Base-by-base conservation (phyloP, 495 filamentous ascomycete species). In the Daldinia loculata region DNA sequence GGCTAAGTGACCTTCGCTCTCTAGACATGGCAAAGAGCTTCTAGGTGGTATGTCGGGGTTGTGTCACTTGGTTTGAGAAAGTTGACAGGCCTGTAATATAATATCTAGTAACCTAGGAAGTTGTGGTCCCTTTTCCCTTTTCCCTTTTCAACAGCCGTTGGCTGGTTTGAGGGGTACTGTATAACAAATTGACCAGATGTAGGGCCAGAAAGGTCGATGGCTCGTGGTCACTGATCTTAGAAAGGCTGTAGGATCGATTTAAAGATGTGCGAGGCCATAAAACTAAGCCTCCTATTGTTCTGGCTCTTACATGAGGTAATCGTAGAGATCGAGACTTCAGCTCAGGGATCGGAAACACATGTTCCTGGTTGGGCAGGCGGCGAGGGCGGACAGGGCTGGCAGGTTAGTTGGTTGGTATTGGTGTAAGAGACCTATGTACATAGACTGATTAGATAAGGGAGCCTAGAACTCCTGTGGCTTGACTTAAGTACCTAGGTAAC, bases 1-100 rank as follows among this genome's bases (percentile, higher is more conserved):
- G 82, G 68, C 83, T 85, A 71, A 79, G 56, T 36, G 69, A 59
- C 52, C 71, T 71, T 69, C 76, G 74, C 69, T 76, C 76, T 77
- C 79, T 70, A 51, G 80, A 66, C 79, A 80, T 81, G 24, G 45
- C 50, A 67, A 60, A n/a, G 55, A 55, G 56, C 12, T 41, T 62
- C 61, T 11, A 55, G 38, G 53, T 41, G 60, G n/a, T 45, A 59
- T 6, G 2, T 14, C 24, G 48, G 41, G 59, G n/a, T 29, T 19
- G 48, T 39, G 6, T 9, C 5, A n/a, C 29, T 67, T 39, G 24
- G 50, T 17, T 11, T 22, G 24, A 30, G 17, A 38, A 29, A 30
- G 24, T 34, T 36, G 57, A 29, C 15, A 27, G 38, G 32, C 36
- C 38, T 15, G 17, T 59, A 50, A 60, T 29, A 57, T 52, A 58